Base-by-base conservation (phyloP, 345 rosid species). In the Durio zibethinus region DNA sequence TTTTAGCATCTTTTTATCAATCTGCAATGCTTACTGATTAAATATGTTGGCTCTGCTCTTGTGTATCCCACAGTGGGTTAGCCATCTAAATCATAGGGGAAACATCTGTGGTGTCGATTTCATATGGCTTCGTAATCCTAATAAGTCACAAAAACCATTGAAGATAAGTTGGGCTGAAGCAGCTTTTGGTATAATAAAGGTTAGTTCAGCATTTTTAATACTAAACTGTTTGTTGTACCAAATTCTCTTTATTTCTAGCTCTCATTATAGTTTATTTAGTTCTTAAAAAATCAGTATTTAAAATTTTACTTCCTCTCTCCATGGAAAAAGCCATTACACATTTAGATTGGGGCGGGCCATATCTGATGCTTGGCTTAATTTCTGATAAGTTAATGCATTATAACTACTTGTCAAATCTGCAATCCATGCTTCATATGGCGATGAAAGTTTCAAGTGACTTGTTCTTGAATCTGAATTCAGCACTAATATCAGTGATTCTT, bases 71-170 rank as follows among this genome's bases (percentile, higher is more conserved):
- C 83, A 96, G 99, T 96, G 99, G 99, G 89, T 96, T 74, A 96
- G 99, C 83, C 99, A 96, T 82, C 87, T 89, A 79, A 96, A 96
- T 84, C 98, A 92, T 76, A 91, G 99, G 77, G 99, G 99, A 35
- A 90, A 93, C 83, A 93, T 93, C 79, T 93, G 99, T 60, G 99
- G 99, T 52, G 99, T 96, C 48, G 98, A 96, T 85, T 96, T 96
- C 79, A 93, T 96, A 82, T 96, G 94, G 99, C 97, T 96, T 72
- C 88, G 92, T 21, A 92, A 92, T 83, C 90, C 97, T 72, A 79
- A 68, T 36, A 74, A 81, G 71, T 82, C 88, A 53, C 85, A 78
- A 65, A 90, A 90, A 78, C 81, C 87, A 50, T 82, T 92, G 72
- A 86, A 88, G 81, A 83, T 84, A 62, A 89, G 94, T 73, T 92